Percentiles rank a stretch among this genome's conserved stretches.
Conservation (phyloP, 495 filamentous ascomycete genomes). For the Aspergillus sparsus region DNA sequence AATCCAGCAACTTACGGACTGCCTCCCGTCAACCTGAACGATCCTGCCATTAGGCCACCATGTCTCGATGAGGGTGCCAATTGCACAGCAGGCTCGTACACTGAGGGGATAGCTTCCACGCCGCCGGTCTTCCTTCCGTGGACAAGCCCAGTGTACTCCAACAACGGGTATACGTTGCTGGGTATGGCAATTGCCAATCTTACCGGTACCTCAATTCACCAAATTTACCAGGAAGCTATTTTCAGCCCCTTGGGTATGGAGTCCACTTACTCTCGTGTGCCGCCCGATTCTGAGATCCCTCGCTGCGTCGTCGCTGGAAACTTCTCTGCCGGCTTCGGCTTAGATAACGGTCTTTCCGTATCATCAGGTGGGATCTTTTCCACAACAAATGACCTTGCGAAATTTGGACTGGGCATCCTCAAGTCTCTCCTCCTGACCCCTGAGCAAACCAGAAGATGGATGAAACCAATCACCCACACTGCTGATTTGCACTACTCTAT, state of each 20-base stretch:
- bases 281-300: slow-evolving; percentile 23
- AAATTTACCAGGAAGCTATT: slow-evolving; percentile 46
- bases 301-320: slow-evolving; percentile 28
- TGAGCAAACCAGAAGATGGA: slow-evolving; percentile 42
- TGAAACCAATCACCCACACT: slow-evolving; percentile 53
- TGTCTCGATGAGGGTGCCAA: slow-evolving; percentile 14
- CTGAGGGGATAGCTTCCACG: slow-evolving; percentile 25
- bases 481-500: slow-evolving; percentile 47
- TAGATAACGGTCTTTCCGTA: slow-evolving; percentile 28
- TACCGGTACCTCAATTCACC: slow-evolving; percentile 45
- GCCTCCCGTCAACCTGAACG: slow-evolving; percentile 33
- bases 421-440: slow-evolving; percentile 46
- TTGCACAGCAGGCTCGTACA: slow-evolving; percentile 14
- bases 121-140: slow-evolving; percentile 49
- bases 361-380: slow-evolving; percentile 38
- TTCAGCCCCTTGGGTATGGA: slow-evolving; percentile 49
- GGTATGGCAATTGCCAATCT: slow-evolving; percentile 57
- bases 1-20: slow-evolving; percentile 34
- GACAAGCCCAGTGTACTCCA: slow-evolving; percentile 57
- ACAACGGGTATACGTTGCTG: slow-evolving; percentile 55
- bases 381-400: slow-evolving; percentile 31
- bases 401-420: slow-evolving; percentile 48
- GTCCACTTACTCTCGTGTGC: slow-evolving; percentile 40
- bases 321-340: slow-evolving; percentile 35
- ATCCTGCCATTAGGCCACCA: slow-evolving; percentile 25